Conservation (phyloP, 352 stramenopile genomes). For the Halophytophthora batemanensis region DNA sequence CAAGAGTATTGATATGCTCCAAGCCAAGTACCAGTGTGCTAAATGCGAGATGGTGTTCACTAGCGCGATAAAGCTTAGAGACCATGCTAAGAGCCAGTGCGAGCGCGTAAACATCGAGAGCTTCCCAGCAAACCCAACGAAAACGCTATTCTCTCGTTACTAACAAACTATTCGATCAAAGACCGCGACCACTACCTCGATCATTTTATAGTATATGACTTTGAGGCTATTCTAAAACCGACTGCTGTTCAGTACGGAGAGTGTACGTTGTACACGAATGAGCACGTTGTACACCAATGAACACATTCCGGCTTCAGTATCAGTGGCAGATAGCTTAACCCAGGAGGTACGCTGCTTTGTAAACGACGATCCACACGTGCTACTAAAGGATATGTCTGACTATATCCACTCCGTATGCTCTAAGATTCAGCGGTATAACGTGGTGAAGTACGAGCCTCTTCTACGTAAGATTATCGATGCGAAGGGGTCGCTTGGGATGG, state of each 20-base stretch:
- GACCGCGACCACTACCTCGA: conserved; percentile 5
- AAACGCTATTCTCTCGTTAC: background rate
- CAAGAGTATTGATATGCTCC: conserved; percentile 7
- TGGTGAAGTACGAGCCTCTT: background rate
- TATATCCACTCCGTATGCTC: conserved; percentile 7
- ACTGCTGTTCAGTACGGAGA: background rate
- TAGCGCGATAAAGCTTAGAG: conserved; percentile 6
- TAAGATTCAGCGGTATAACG: background rate
- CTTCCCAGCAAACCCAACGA: conserved; percentile 3
- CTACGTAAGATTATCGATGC: background rate
- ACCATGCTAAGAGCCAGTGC: conserved; percentile 20
- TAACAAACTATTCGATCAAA: conserved; percentile 5
- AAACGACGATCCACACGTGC: background rate
- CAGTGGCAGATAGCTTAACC: background rate
- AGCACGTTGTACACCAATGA: conserved; percentile 1
- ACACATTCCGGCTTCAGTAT: background rate
- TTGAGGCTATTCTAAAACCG: conserved; percentile 13
- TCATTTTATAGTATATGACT: conserved; percentile 18
- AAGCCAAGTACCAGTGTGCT: conserved; percentile 11
- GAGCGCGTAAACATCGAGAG: conserved; percentile 15
- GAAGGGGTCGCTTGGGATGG: background rate
- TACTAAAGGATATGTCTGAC: conserved; percentile 1
- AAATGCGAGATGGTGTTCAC: conserved; percentile 10
- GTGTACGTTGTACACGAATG: too few relatives aligned
- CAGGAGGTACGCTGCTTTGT: conserved; percentile 1